A percentile compares a stretch with the other conserved stretches of the same genome.
Evolutionary conservation across 345 rosid genomes (phyloP).

Genomic region (Linum trigynum): DNA sequence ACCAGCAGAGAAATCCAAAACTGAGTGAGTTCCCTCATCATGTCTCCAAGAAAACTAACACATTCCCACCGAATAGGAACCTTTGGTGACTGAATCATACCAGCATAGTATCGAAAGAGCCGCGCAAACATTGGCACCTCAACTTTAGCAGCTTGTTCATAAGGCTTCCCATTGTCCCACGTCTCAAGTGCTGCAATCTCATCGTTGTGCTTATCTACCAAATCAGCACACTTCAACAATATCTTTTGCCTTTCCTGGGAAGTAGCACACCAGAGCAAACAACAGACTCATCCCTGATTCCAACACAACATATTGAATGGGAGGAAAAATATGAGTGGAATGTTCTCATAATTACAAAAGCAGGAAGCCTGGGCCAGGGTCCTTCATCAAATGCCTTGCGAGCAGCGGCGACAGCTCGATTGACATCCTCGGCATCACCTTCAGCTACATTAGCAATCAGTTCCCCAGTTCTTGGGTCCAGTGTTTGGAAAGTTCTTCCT

Average conservation of each 20-base stretch:
- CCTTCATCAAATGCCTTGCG: constrained; percentile 97
- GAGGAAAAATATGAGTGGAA: not conserved
- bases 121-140: constrained; percentile 73
- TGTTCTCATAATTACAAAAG: constrained; percentile 44
- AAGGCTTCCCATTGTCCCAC: constrained; percentile 91
- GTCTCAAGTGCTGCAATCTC: constrained; percentile 80
- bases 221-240: constrained; percentile 66
- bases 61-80: not conserved
- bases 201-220: constrained; percentile 75
- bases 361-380: constrained; percentile 92
- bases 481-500: constrained; percentile 76
- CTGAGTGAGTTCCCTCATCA: not conserved
- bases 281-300: constrained; percentile 4
- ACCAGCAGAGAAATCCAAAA: not conserved
- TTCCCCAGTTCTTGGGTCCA: constrained; percentile 87
- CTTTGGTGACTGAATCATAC: constrained; percentile 18
- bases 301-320: not conserved
- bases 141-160: constrained; percentile 53
- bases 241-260: constrained; percentile 70
- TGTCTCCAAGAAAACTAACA: not conserved
- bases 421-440: constrained; percentile 80
- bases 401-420: constrained; percentile 84
- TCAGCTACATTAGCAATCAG: constrained; percentile 88
- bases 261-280: constrained; percentile 1
- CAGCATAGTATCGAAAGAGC: constrained; percentile 77